phyloP scores from a whole-genome alignment of 225 moss, liverwort and hornwort genomes.

The Rhytidiadelphus loreus region DNA sequence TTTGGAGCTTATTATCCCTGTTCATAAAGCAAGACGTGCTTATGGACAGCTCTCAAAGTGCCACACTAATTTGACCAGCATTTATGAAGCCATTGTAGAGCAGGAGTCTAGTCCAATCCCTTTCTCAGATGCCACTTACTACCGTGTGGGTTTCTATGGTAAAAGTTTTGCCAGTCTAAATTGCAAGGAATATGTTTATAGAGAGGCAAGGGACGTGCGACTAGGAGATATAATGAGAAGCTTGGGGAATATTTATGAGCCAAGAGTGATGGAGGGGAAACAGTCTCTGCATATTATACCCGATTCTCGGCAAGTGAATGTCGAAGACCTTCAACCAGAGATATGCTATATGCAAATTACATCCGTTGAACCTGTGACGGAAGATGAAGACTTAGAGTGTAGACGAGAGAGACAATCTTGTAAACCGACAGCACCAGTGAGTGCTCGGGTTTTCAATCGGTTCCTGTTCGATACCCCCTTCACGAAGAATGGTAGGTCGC shows the following conservation, averaged over 20 bases:
- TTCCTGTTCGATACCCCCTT: conserved; percentile 97
- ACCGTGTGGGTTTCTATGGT: conserved; percentile 99
- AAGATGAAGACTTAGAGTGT: conserved; percentile 85
- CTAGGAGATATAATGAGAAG: conserved; percentile 98
- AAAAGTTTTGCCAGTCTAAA: conserved; percentile 83
- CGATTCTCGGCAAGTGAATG: conserved; percentile 93
- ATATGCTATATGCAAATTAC: conserved; percentile 98
- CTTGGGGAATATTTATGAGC: conserved; percentile 88
- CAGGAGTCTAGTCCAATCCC: conserved; percentile 97
- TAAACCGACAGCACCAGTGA: conserved; percentile 49
- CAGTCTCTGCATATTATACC: conserved; percentile 90
- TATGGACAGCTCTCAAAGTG: conserved; percentile 95
- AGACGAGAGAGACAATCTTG: conserved; percentile 70
- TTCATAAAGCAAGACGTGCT: conserved; percentile 90
- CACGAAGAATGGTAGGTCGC: conserved; percentile 89
- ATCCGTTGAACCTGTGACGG: conserved; percentile 86
- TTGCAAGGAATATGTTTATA: conserved; percentile 94
- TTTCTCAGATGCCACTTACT: conserved; percentile 96
- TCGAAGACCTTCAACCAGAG: conserved; percentile 81
- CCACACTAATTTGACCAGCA: conserved; percentile 85
- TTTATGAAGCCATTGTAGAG: conserved; percentile 89
- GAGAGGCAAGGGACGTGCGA: conserved; percentile 96
- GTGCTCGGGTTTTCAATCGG: conserved; percentile 81
- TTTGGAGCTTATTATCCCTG: conserved; percentile 96
- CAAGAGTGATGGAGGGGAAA: conserved; percentile 69